These are phyloP conservation scores for Syzygium jambos DNA, from an alignment of 345 rosid species.

Conservation along the genomic window DNA sequence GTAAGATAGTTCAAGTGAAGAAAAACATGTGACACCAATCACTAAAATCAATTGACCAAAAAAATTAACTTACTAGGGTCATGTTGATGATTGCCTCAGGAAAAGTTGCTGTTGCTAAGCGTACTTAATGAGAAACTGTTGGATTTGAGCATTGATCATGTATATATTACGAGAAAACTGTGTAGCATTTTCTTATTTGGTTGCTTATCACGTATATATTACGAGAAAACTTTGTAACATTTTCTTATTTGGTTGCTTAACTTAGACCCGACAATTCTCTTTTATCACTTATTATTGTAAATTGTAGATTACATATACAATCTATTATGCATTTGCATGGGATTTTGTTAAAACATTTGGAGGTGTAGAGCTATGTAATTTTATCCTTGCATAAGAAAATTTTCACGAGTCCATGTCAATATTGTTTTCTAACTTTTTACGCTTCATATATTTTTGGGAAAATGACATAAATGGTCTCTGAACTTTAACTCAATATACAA, in stretches of 20 bases:
- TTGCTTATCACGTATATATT: background rate
- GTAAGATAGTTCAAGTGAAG: background rate
- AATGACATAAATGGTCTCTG: too few relatives aligned
- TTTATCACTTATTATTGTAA: background rate
- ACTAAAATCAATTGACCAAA: background rate
- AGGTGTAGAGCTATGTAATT: background rate
- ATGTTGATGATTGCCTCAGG: background rate
- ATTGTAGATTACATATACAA: background rate
- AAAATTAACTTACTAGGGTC: background rate
- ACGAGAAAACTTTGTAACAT: background rate
- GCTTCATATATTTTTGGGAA: background rate
- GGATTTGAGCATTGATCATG: background rate
- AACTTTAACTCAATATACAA: too few relatives aligned
- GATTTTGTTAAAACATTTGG: background rate
- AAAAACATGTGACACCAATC: background rate
- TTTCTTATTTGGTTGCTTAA: background rate
- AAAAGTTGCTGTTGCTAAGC: background rate
- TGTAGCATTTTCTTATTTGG: background rate
- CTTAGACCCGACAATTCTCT: too few relatives aligned
- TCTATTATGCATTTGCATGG: background rate
- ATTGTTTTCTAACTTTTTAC: background rate
- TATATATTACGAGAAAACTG: background rate
- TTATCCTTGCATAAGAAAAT: background rate
- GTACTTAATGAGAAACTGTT: background rate
- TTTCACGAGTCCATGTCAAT: background rate